Percentiles rank a stretch among this genome's conserved stretches.
Conservation (phyloP, 495 filamentous ascomycete species). For the Podospora pseudopauciseta region DNA sequence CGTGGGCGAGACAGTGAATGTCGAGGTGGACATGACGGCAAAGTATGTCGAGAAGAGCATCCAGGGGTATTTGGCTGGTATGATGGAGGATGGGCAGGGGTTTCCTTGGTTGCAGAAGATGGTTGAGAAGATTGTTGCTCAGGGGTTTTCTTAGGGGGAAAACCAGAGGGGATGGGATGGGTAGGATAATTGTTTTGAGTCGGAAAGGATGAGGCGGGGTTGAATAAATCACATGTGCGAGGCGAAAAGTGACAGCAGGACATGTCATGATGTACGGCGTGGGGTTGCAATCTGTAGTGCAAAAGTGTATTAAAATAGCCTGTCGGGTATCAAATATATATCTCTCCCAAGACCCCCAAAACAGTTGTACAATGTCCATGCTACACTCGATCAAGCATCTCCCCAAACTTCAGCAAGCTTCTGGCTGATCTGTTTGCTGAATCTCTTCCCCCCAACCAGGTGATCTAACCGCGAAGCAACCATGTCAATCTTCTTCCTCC, state of each 20-base stretch:
- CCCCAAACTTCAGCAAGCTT: slow-evolving; percentile 77
- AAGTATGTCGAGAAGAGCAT: slow-evolving; percentile 99
- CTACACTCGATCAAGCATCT: slow-evolving; percentile 12
- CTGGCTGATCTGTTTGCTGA: slow-evolving; percentile 59
- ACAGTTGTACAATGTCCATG: neutral
- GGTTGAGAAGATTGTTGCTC: slow-evolving; percentile 73
- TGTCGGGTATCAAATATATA: neutral
- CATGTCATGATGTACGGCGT: too few species aligned
- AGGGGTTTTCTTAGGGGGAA: slow-evolving; percentile 46
- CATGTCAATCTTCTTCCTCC: slow-evolving; percentile 50
- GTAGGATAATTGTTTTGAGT: too few species aligned
- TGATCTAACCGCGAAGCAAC: slow-evolving; percentile 51
- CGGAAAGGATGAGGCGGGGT: too few species aligned
- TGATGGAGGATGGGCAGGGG: slow-evolving; percentile 45
- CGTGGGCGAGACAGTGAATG: slow-evolving; percentile 83
- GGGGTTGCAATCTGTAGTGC: neutral
- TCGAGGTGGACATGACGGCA: slow-evolving; percentile 97
- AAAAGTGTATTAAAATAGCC: neutral
- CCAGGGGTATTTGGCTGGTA: slow-evolving; percentile 58
- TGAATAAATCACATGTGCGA: too few species aligned
- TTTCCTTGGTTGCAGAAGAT: slow-evolving; percentile 74
- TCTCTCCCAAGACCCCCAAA: neutral
- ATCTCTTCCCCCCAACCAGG: slow-evolving; percentile 64
- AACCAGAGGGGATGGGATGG: neutral
- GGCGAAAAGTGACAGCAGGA: too few species aligned